phyloP scores from a whole-genome alignment of 768 basidiomycete genomes.

The Kondoa malvinella region DNA sequence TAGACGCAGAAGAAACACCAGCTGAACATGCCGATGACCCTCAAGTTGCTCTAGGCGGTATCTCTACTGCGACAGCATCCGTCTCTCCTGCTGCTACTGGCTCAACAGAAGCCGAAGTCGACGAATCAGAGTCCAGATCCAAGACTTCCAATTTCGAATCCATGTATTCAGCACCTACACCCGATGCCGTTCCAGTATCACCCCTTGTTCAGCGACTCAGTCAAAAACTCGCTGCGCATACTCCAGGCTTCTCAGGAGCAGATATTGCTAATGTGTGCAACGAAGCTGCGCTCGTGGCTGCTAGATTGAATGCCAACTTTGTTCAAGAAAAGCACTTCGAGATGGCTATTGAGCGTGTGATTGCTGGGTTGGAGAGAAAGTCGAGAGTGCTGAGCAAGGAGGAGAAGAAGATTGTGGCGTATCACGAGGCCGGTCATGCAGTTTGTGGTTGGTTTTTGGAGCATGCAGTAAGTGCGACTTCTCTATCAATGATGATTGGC shows the following conservation, averaged over 20 bases:
- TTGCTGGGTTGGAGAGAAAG: slow-evolving; percentile 92
- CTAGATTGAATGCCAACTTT: slow-evolving; percentile 59
- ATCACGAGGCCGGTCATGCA: slow-evolving; percentile 97
- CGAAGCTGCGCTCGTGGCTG: slow-evolving; percentile 88
- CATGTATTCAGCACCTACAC: slow-evolving; percentile 23
- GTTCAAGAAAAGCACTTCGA: slow-evolving; percentile 81
- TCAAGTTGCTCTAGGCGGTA: neutral
- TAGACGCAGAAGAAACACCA: neutral
- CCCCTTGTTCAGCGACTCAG: slow-evolving; percentile 43
- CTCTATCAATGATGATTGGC: no score
- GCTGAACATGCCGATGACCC: neutral
- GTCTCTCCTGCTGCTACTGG: slow-evolving; percentile 1
- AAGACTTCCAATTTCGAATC: slow-evolving; percentile 19
- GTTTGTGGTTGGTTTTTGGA: slow-evolving; percentile 97
- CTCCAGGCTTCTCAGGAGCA: slow-evolving; percentile 95
- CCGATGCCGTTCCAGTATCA: slow-evolving; percentile 31
- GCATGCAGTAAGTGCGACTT: no score
- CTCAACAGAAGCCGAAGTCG: neutral
- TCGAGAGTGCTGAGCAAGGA: slow-evolving; percentile 77
- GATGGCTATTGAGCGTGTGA: slow-evolving; percentile 91
- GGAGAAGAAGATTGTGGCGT: slow-evolving; percentile 97
- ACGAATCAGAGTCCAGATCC: slow-evolving; percentile 9
- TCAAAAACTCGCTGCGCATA: slow-evolving; percentile 86
- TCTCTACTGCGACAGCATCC: neutral
- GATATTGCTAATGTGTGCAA: slow-evolving; percentile 99